A percentile compares a stretch with the other conserved stretches of the same genome.
Conservation (phyloP, 2,329 filamentous ascomycete species). For the Penicillium sclerotiorum region DNA sequence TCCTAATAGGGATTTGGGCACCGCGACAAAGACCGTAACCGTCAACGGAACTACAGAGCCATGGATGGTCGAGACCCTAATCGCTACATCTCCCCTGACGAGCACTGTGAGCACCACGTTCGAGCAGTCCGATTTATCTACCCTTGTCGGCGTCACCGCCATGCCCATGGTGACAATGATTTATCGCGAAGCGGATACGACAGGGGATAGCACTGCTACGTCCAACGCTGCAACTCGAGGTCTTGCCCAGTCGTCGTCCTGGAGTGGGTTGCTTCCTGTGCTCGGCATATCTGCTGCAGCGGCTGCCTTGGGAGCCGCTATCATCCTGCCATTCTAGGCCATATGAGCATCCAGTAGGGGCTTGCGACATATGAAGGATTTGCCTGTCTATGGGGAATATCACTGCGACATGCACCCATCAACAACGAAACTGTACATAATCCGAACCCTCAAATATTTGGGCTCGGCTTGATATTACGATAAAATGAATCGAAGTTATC, state of each 20-base stretch:
- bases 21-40: background rate
- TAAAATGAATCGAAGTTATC: no score
- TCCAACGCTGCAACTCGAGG: background rate
- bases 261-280: background rate
- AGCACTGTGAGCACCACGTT: background rate
- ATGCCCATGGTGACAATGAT: conserved; percentile 6
- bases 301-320: background rate
- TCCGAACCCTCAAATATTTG: no score
- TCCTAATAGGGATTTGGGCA: background rate
- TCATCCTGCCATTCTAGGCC: background rate
- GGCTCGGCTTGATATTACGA: no score
- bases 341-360: no score
- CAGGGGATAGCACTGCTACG: background rate
- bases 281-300: background rate
- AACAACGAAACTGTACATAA: no score
- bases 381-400: no score
- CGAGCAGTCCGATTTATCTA: no score
- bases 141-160: background rate
- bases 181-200: conserved; percentile 4
- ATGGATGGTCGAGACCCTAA: background rate
- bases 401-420: no score
- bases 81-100: background rate
- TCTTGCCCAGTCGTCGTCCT: background rate
- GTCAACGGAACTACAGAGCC: background rate
- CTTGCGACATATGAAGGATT: no score